phyloP scores from a whole-genome alignment of 441 rosid species.

The Pelargonium cotyledonis region DNA sequence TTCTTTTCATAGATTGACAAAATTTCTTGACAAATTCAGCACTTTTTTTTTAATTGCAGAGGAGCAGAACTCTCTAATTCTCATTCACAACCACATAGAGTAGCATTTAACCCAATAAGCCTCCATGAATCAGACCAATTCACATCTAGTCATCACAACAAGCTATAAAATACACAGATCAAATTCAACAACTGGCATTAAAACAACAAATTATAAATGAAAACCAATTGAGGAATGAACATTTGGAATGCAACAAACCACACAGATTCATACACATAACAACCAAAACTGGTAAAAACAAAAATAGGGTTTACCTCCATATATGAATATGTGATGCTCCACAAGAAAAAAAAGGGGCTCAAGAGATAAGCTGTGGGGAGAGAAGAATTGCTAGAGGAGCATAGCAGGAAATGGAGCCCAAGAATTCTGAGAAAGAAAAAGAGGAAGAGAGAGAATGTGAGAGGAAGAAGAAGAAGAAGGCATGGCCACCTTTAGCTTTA shows the following conservation, averaged over 20 bases:
- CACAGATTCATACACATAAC: too few relatives aligned
- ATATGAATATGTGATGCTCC: slow-evolving; percentile 21
- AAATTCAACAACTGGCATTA: neutral
- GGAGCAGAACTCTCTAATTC: neutral
- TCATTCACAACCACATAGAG: neutral
- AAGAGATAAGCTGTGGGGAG: neutral
- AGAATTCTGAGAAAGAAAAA: slow-evolving; percentile 14
- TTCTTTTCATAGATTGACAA: neutral
- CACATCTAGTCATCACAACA: neutral
- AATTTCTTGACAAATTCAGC: neutral
- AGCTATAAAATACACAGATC: neutral
- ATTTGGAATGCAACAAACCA: neutral
- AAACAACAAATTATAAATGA: slow-evolving; percentile 8
- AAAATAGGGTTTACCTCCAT: slow-evolving; percentile 33
- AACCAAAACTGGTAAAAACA: neutral
- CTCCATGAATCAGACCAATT: neutral
- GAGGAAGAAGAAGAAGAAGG: slow-evolving; percentile 12
- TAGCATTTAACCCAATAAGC: too few relatives aligned
- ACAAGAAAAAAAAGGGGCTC: slow-evolving; percentile 14
- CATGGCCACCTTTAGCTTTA: slow-evolving; percentile 26
- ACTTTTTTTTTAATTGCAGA: neutral
- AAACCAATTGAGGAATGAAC: slow-evolving; percentile 22
- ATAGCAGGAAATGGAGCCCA: slow-evolving; percentile 23
- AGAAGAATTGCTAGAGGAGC: neutral
- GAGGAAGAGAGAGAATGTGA: neutral